A percentile compares a stretch with the other conserved stretches of the same genome.
These are phyloP conservation scores for Leucocoprinus leucothites DNA, from an alignment of 768 basidiomycete genomes.

Conservation along the genomic window DNA sequence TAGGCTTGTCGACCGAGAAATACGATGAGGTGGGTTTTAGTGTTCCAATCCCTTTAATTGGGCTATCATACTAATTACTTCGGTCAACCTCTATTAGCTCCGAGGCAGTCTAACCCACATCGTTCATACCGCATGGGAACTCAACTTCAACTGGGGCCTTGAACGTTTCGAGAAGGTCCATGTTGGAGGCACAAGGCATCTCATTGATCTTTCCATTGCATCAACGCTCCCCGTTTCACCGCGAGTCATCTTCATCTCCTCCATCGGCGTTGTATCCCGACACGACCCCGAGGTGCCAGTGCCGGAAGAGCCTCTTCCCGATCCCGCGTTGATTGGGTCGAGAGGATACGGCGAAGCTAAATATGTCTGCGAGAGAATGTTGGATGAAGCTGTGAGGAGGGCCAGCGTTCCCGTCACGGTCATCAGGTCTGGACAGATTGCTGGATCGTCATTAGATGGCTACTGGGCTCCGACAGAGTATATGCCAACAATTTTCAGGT, in stretches of 20 bases:
- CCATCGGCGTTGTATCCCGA: slow-evolving; percentile 9
- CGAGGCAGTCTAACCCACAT: slow-evolving; percentile 10
- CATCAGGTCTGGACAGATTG: slow-evolving; percentile 13
- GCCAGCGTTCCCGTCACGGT: slow-evolving; percentile 9
- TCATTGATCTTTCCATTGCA: slow-evolving; percentile 8
- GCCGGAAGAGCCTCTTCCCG: slow-evolving; percentile 9
- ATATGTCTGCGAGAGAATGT: slow-evolving; percentile 10
- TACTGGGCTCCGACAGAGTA: slow-evolving; percentile 14
- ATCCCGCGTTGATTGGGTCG: slow-evolving; percentile 1
- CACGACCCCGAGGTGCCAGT: neutral
- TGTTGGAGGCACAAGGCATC: slow-evolving; percentile 10
- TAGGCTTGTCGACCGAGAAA: neutral
- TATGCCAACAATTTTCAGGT: slow-evolving; percentile 10
- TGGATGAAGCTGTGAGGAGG: neutral
- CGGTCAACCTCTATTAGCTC: neutral
- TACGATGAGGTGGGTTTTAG: slow-evolving; percentile 10
- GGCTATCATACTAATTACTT: too few species aligned
- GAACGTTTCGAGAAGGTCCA: slow-evolving; percentile 13
- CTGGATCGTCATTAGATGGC: slow-evolving; percentile 11
- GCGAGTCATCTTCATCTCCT: slow-evolving; percentile 11
- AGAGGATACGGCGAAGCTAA: slow-evolving; percentile 11
- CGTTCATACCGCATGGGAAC: slow-evolving; percentile 14
- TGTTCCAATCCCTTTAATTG: too few species aligned
- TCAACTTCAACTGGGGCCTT: slow-evolving; percentile 15
- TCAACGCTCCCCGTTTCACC: neutral